Evolutionary conservation across 768 basidiomycete species (phyloP).

Genomic region (Boletus rufocinnamomeus): DNA sequence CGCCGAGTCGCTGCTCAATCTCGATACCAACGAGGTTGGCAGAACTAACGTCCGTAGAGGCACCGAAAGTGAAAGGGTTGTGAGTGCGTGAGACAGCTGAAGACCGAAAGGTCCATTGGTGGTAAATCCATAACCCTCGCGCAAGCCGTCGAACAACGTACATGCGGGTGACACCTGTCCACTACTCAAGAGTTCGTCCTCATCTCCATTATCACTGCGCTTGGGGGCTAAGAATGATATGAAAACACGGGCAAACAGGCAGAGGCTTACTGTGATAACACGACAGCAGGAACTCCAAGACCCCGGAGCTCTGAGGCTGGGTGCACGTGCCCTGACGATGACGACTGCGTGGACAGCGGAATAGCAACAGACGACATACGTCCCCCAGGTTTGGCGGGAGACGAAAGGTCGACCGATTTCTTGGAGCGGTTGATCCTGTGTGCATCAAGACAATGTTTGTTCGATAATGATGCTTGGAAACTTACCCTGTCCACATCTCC

Average conservation of each 20-base stretch:
- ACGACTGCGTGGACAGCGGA: slow-evolving; percentile 38
- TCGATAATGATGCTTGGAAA: slow-evolving; percentile 2
- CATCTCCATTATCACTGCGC: slow-evolving; percentile 42
- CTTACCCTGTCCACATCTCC: slow-evolving; percentile 52
- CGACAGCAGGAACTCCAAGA: slow-evolving; percentile 40
- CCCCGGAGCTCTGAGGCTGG: slow-evolving; percentile 29
- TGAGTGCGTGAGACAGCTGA: slow-evolving; percentile 28
- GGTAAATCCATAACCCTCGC: slow-evolving; percentile 10
- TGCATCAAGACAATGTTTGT: slow-evolving; percentile 10
- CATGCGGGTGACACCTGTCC: slow-evolving; percentile 75
- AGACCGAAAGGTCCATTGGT: neutral
- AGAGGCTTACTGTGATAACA: slow-evolving; percentile 40
- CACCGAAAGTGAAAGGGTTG: slow-evolving; percentile 28
- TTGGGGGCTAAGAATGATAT: neutral
- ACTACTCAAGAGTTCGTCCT: slow-evolving; percentile 73
- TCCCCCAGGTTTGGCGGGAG: slow-evolving; percentile 25
- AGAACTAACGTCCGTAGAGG: slow-evolving; percentile 34
- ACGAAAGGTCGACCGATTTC: slow-evolving; percentile 29
- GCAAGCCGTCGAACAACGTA: slow-evolving; percentile 36
- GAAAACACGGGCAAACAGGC: neutral
- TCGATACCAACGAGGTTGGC: slow-evolving; percentile 25
- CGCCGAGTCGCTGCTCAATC: slow-evolving; percentile 15
- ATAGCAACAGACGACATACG: slow-evolving; percentile 33
- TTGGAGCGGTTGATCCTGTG: slow-evolving; percentile 39
- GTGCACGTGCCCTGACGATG: slow-evolving; percentile 34